Base-by-base conservation (phyloP, 2,329 filamentous ascomycete species). In the Gaeumannomyces tritici region DNA sequence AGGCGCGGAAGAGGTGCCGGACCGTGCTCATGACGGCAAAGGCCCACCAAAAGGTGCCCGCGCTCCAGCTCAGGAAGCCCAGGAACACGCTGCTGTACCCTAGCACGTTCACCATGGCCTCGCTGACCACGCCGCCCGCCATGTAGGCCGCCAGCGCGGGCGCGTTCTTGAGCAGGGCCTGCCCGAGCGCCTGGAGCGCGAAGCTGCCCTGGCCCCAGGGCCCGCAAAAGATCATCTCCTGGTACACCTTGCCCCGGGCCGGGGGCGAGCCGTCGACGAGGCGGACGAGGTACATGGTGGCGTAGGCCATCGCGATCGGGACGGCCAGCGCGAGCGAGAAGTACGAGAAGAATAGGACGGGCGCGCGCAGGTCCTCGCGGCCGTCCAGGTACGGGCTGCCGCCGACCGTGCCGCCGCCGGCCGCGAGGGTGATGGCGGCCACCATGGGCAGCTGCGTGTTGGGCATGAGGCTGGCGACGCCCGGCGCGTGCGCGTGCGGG, bases 31-130 rank as follows among this genome's bases (percentile, higher is more conserved):
- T 63, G 9, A 75, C 66, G 2, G 74, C 73, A 63, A 78, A 74
- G n/a, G 67, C 64, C 72, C 74, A 75, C 76, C 75, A 79, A 42
- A 78, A 76, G 1, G 73, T 71, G 0, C 70, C 73, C 55, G 74
- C 72, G 0, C 75, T 76, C 71, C 74, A 77, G 27, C 69, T 66
- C 21, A 76, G 57, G 26, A 79, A 62, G 0, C 74, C 76, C 0
- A 69, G 64, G 26, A 78, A 72, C 54, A 74, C 69, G 54, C 76
- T 77, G 5, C 68, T 63, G 27, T 69, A 70, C 0, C 68, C 72
- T 8, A 78, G 65, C 0, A 70, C 65, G 1, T 57, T 61, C 0
- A 73, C 72, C 1, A 75, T 73, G 2, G 68, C 61, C 1, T 66
- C 68, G 0, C 72, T 71, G 6, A 78, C 63, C 13, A 76, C 70